phyloP scores from a whole-genome alignment of 306 rosid genomes.

The Leucaena leucocephala region DNA sequence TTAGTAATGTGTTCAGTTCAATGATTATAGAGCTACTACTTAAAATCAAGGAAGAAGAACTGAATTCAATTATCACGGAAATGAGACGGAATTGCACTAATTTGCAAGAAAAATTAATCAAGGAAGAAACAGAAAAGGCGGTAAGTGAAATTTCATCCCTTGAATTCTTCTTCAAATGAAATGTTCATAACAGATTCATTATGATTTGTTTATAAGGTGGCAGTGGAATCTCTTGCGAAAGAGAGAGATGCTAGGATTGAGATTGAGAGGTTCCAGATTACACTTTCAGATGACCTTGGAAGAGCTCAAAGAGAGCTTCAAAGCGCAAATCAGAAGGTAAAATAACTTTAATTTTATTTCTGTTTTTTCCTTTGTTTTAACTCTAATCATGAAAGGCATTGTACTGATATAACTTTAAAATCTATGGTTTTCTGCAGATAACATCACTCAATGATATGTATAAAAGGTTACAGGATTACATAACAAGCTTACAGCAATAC shows the following conservation, averaged over 20 bases:
- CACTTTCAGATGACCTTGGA: constrained; percentile 74
- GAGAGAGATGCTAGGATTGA: constrained; percentile 78
- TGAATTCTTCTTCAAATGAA: constrained; percentile 32
- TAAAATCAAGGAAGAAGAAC: constrained; percentile 86
- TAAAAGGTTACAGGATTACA: constrained; percentile 89
- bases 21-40: constrained; percentile 59
- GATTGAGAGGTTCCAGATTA: constrained; percentile 77
- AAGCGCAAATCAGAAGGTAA: constrained; percentile 91
- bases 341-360: constrained; percentile 10
- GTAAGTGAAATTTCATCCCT: constrained; percentile 45
- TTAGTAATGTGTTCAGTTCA: constrained; percentile 27
- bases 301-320: constrained; percentile 86
- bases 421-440: constrained; percentile 61
- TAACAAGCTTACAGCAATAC: constrained; percentile 90
- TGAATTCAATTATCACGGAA: constrained; percentile 75
- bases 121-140: constrained; percentile 82
- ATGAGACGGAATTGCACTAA: constrained; percentile 71
- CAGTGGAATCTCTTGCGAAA: constrained; percentile 72
- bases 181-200: constrained; percentile 12
- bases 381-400: constrained; percentile 7
- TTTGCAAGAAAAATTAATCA: constrained; percentile 72
- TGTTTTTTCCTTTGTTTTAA: background rate
- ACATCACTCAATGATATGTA: constrained; percentile 93
- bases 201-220: constrained; percentile 52
- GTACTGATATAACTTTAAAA: background rate